phyloP scores from a whole-genome alignment of 441 rosid genomes.

The Euphorbia schlechtendalii region DNA sequence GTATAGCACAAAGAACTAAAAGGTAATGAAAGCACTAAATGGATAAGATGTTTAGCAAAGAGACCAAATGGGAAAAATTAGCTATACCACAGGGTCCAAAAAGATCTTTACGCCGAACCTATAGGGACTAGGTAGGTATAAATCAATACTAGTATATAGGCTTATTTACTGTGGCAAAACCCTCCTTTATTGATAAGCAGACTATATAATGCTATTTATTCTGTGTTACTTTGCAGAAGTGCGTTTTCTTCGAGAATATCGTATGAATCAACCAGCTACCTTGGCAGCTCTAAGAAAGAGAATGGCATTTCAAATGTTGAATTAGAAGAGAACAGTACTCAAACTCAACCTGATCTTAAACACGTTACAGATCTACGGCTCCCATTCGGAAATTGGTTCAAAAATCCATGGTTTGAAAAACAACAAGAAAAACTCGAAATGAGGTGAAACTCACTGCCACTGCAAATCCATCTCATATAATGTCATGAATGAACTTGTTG shows the following conservation, averaged over 20 bases:
- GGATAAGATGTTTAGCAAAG: too few species aligned
- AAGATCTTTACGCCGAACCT: neutral
- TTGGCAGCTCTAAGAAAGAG: constrained; percentile 31
- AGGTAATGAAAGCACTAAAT: too few species aligned
- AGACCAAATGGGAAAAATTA: too few species aligned
- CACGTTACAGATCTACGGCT: constrained; percentile 42
- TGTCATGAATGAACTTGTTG: neutral
- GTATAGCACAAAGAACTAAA: too few species aligned
- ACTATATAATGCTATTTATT: neutral
- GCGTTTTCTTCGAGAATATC: constrained; percentile 62
- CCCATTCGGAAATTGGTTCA: constrained; percentile 68
- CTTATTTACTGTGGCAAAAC: neutral
- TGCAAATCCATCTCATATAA: constrained; percentile 4
- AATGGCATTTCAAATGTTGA: constrained; percentile 27
- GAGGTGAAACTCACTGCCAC: constrained; percentile 38
- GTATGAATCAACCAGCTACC: constrained; percentile 32
- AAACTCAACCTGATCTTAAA: constrained; percentile 17
- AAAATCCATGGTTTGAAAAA: constrained; percentile 41
- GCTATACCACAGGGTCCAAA: too few species aligned
- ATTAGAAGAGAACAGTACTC: constrained; percentile 29
- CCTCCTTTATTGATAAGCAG: neutral
- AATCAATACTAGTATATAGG: neutral
- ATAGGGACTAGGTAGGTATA: too few species aligned
- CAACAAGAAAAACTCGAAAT: constrained; percentile 25
- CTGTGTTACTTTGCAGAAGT: constrained; percentile 45